Conservation (phyloP, 2,329 filamentous ascomycete genomes). For the Colletotrichum sublineola region DNA sequence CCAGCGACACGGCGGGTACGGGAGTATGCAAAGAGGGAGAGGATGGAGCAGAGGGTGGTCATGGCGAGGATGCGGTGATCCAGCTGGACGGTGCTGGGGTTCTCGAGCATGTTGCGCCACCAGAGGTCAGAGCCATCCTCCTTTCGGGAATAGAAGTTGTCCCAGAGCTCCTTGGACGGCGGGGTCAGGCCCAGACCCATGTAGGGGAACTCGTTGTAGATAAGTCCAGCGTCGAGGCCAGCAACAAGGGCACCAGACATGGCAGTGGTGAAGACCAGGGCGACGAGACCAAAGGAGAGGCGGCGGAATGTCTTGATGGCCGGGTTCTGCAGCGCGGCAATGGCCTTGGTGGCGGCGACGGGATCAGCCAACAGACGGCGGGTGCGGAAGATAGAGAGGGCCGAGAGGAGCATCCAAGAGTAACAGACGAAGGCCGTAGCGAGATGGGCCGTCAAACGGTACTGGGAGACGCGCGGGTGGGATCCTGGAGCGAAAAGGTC, state of each 20-base stretch:
- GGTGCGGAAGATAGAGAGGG: slow-evolving; percentile 84
- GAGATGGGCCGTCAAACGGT: slow-evolving; percentile 90
- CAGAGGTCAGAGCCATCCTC: slow-evolving; percentile 85
- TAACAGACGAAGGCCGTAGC: slow-evolving; percentile 94
- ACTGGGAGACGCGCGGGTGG: slow-evolving; percentile 94
- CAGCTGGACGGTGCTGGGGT: slow-evolving; percentile 94
- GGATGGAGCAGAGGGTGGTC: slow-evolving; percentile 85
- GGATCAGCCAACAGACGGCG: slow-evolving; percentile 79
- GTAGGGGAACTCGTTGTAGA: slow-evolving; percentile 98
- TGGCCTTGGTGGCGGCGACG: slow-evolving; percentile 68
- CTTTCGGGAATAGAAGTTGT: slow-evolving; percentile 85
- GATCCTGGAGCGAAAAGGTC: slow-evolving; percentile 93
- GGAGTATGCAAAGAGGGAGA: slow-evolving; percentile 85
- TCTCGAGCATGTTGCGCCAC: slow-evolving; percentile 99
- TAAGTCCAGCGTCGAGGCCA: slow-evolving; percentile 93
- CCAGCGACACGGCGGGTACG: slow-evolving; percentile 71
- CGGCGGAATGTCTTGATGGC: slow-evolving; percentile 80
- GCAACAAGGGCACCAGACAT: slow-evolving; percentile 96
- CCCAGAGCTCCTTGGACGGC: slow-evolving; percentile 85
- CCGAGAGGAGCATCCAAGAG: slow-evolving; percentile 92
- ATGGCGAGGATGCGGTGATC: slow-evolving; percentile 94
- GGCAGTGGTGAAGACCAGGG: slow-evolving; percentile 87
- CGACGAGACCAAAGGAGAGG: slow-evolving; percentile 77
- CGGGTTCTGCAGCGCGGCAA: slow-evolving; percentile 74
- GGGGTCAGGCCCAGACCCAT: slow-evolving; percentile 91